These are phyloP conservation scores for Cercospora sp. DNA, from an alignment of 2,329 filamentous ascomycete species.

Conservation along the genomic window DNA sequence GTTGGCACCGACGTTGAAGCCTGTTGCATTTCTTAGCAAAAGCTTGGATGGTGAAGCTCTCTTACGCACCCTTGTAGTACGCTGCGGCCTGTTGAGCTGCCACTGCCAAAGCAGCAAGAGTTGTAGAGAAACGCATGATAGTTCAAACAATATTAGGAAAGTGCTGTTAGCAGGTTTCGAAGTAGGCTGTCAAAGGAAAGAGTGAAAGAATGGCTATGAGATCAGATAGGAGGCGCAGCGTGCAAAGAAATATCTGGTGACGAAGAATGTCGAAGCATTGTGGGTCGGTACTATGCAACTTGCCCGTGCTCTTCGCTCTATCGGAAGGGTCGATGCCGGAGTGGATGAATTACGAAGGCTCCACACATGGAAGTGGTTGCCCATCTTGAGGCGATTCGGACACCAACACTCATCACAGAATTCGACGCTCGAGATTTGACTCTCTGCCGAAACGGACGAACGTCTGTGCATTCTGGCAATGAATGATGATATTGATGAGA, in stretches of 20 bases:
- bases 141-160: neutral
- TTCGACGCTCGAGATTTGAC: neutral
- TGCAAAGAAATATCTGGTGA: slow-evolving; percentile 5
- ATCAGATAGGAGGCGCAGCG: neutral
- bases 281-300: slow-evolving; percentile 16
- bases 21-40: slow-evolving; percentile 20
- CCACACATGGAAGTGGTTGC: neutral
- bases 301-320: slow-evolving; percentile 9
- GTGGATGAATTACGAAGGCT: slow-evolving; percentile 8
- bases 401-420: neutral
- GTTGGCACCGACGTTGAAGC: slow-evolving; percentile 47
- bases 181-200: neutral
- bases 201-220: neutral
- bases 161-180: neutral
- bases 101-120: slow-evolving; percentile 38
- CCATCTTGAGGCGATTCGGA: neutral
- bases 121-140: slow-evolving; percentile 34
- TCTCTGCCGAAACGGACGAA: neutral
- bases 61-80: slow-evolving; percentile 39
- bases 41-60: neutral
- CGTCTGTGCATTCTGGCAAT: neutral
- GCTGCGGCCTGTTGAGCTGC: slow-evolving; percentile 38
- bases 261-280: slow-evolving; percentile 6
- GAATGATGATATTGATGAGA: neutral
- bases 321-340: slow-evolving; percentile 17